Evolutionary conservation across 306 rosid species (phyloP), one percentile per base, ranked within the genome.

Genomic region (Sicyos baderoa): DNA sequence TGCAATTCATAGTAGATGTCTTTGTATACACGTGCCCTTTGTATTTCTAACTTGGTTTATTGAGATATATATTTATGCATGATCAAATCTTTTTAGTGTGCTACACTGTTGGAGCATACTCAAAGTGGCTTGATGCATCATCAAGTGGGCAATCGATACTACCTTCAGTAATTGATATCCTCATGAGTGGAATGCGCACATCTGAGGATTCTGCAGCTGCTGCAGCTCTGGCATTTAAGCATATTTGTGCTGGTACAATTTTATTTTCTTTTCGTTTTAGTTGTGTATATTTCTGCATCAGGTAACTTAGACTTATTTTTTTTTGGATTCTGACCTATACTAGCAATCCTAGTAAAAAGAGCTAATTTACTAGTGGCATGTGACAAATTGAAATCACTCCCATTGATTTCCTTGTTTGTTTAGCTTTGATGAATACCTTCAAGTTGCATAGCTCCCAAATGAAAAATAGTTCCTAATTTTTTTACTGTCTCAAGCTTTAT

Each of bases 181-280:
- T 94, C 82, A 86, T 90, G 97, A 88, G 83, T 79, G 95, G 95
- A 78, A 91, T 94, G 97, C 84, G 96, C 72, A 82, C 85, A 76
- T 90, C 99, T 17, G 97, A 90, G 75, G 97, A 90, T 67, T 88
- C 87, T 65, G 99, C 99, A 51, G 97, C 99, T 1, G 99, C 97
- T 74, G 99, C 99, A 3, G 96, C 99, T 64, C 63, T 94, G 81
- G 99, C 96, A 12, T 90, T 94, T 77, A 87, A 88, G 73, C 97
- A 94, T 79, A 90, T 94, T 71, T 94, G 97, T 82, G 95, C 91
- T 75, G 99, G 99, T 94, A 85, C 65, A 68, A 29, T 27, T 62
- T 29, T 29, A 68, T 79, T 68, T 42, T 77, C 18, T 64, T 32
- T 67, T 67, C 16, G 4, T 48, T 65, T 48, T 49, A 47, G 72